These are phyloP conservation scores for Xylariomycetidae sp. DNA, from an alignment of 2,329 filamentous ascomycete genomes.

Conservation along the genomic window DNA sequence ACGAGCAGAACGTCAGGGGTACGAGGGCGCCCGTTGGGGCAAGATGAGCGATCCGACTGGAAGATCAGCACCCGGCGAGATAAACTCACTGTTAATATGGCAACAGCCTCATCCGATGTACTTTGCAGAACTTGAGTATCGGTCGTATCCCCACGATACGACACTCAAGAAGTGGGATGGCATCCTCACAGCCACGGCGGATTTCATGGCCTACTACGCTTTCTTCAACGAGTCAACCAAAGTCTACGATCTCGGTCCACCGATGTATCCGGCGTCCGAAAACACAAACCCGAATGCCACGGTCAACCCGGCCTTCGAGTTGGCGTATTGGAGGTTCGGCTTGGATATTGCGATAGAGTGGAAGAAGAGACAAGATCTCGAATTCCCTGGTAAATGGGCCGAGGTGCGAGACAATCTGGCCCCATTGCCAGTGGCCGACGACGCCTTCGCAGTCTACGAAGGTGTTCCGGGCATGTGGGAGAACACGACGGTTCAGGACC, in stretches of 20 bases:
- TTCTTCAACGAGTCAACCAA: conserved; percentile 48
- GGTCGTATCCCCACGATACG: conserved; percentile 34
- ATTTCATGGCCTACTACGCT: conserved; percentile 57
- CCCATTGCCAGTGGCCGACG: conserved; percentile 42
- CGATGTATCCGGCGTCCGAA: conserved; percentile 45
- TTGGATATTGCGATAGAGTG: conserved; percentile 49
- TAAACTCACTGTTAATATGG: conserved; percentile 58
- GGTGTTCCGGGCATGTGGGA: conserved; percentile 41
- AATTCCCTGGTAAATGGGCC: conserved; percentile 41
- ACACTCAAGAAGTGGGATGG: conserved; percentile 49
- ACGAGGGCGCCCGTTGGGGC: conserved; percentile 39
- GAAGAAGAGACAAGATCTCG: conserved; percentile 42
- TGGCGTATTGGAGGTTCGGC: conserved; percentile 59
- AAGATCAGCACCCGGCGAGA: conserved; percentile 52
- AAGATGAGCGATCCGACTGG: conserved; percentile 56
- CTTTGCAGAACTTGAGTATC: conserved; percentile 53
- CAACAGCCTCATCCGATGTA: conserved; percentile 59
- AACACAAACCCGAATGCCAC: conserved; percentile 55
- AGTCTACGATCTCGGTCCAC: conserved; percentile 45
- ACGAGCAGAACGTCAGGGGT: conserved; percentile 36
- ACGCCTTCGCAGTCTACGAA: conserved; percentile 53
- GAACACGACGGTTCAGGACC: conserved; percentile 34
- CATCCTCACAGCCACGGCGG: conserved; percentile 45
- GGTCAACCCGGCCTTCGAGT: conserved; percentile 55
- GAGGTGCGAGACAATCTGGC: conserved; percentile 48